Percentiles rank a stretch among this genome's conserved stretches.
phyloP scores from a whole-genome alignment of 2,329 filamentous ascomycete genomes.

The Alternaria burnsii region DNA sequence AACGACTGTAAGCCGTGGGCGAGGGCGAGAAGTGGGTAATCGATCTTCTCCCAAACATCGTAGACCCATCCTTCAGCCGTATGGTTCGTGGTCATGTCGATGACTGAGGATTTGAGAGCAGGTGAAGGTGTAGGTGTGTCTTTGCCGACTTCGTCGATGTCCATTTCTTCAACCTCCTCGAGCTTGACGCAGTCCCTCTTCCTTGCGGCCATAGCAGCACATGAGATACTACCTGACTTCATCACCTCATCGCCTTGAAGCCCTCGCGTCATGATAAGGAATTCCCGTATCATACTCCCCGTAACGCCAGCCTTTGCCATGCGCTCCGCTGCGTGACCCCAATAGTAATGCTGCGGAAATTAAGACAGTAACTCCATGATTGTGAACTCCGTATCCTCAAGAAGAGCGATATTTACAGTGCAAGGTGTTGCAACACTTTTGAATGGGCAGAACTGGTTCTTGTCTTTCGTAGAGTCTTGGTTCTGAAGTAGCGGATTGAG shows the following conservation, averaged over 20 bases:
- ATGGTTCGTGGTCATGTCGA: conserved; percentile 6
- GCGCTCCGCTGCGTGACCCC: conserved; percentile 21
- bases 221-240: background rate
- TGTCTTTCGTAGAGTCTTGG: conserved; percentile 7
- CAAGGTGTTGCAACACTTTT: conserved; percentile 26
- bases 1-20: conserved; percentile 19
- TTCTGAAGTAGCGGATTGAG: conserved; percentile 1
- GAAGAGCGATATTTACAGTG: conserved; percentile 20
- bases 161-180: background rate
- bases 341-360: conserved; percentile 28
- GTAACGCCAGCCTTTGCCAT: background rate
- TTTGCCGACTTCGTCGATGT: background rate
- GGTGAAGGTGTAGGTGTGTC: background rate
- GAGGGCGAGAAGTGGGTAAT: conserved; percentile 32
- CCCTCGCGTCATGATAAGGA: conserved; percentile 4
- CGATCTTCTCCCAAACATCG: conserved; percentile 12
- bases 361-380: conserved; percentile 25
- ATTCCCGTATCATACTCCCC: conserved; percentile 3
- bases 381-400: conserved; percentile 26
- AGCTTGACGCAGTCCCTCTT: background rate
- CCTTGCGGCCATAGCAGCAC: background rate
- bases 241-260: conserved; percentile 3
- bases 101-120: background rate
- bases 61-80: conserved; percentile 24
- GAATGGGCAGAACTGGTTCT: conserved; percentile 20